Percentiles rank a stretch among this genome's conserved stretches.
phyloP scores from a whole-genome alignment of 495 filamentous ascomycete genomes.

The Annulohypoxylon bovei region DNA sequence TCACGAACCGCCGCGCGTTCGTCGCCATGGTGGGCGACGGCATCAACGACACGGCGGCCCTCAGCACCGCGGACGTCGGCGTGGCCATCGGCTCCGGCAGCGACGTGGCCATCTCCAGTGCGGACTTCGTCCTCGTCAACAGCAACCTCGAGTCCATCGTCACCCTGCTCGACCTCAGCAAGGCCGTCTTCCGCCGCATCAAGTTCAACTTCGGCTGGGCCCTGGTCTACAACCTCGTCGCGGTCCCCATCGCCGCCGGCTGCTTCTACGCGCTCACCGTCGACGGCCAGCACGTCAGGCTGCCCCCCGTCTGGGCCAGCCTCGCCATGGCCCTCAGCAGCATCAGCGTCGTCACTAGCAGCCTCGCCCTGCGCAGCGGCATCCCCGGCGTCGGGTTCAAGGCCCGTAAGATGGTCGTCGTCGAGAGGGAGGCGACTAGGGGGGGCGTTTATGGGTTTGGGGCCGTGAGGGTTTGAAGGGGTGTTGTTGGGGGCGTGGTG shows the following conservation, averaged over 20 bases:
- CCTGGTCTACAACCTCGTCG: slow-evolving; percentile 80
- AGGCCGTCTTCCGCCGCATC: slow-evolving; percentile 78
- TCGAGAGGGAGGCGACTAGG: neutral
- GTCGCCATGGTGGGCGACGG: slow-evolving; percentile 79
- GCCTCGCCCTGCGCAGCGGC: slow-evolving; percentile 68
- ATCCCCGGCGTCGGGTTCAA: slow-evolving; percentile 61
- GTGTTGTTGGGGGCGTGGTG: neutral
- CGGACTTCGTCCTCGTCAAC: slow-evolving; percentile 86
- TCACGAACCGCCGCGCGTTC: slow-evolving; percentile 49
- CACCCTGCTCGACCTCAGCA: slow-evolving; percentile 75
- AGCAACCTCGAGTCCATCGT: slow-evolving; percentile 75
- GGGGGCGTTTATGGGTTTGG: neutral
- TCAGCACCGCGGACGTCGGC: slow-evolving; percentile 81
- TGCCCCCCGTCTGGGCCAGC: slow-evolving; percentile 86
- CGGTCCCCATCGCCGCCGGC: slow-evolving; percentile 86
- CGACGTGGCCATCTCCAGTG: slow-evolving; percentile 83
- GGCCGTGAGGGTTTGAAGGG: neutral
- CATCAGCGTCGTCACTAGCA: slow-evolving; percentile 81
- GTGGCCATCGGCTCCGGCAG: slow-evolving; percentile 86
- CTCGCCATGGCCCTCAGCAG: slow-evolving; percentile 89
- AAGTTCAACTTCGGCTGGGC: slow-evolving; percentile 92
- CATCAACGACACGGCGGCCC: slow-evolving; percentile 87
- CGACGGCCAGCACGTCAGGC: slow-evolving; percentile 61
- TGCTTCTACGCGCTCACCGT: slow-evolving; percentile 75
- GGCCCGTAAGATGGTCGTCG: neutral